Conservation (phyloP, 768 basidiomycete genomes). For the Hydnomerulius pinastri region DNA sequence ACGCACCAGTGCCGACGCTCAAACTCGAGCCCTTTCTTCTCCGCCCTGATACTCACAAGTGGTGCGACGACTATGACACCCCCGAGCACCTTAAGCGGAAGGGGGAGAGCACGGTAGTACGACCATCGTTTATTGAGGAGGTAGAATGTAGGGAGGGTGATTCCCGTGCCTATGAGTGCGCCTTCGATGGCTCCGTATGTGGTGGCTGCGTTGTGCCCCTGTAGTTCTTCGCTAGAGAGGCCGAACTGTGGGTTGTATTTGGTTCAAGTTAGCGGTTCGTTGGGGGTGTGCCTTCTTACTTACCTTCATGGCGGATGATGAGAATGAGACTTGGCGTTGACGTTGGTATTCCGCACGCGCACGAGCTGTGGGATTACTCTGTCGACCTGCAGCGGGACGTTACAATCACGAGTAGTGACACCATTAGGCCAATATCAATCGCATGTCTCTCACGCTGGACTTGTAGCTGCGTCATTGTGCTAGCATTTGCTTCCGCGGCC, state of each 20-base stretch:
- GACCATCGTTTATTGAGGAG: constrained; percentile 53
- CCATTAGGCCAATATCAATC: no score
- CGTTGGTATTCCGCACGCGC: background rate
- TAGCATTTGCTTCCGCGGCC: no score
- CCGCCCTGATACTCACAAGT: constrained; percentile 65
- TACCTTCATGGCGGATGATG: constrained; percentile 16
- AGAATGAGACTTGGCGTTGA: no score
- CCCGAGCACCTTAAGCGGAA: constrained; percentile 68
- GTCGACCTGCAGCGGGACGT: no score
- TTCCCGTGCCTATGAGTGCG: constrained; percentile 47
- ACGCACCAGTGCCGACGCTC: constrained; percentile 66
- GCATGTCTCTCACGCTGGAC: no score
- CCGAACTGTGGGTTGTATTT: constrained; percentile 12
- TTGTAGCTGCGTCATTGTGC: no score
- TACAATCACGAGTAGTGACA: no score
- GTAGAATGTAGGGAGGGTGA: constrained; percentile 54
- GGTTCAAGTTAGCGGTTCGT: background rate
- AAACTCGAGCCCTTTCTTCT: constrained; percentile 64
- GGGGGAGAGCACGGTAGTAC: constrained; percentile 63
- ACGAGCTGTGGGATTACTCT: no score
- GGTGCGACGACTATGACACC: constrained; percentile 65
- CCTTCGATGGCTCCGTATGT: constrained; percentile 68
- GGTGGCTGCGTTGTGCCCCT: constrained; percentile 55
- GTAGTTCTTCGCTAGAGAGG: constrained; percentile 41
- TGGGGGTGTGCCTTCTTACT: background rate